Percentiles rank a stretch among this genome's conserved stretches.
Evolutionary conservation across 116 monocot genomes (phyloP).

Genomic region (Thalassia testudinum): DNA sequence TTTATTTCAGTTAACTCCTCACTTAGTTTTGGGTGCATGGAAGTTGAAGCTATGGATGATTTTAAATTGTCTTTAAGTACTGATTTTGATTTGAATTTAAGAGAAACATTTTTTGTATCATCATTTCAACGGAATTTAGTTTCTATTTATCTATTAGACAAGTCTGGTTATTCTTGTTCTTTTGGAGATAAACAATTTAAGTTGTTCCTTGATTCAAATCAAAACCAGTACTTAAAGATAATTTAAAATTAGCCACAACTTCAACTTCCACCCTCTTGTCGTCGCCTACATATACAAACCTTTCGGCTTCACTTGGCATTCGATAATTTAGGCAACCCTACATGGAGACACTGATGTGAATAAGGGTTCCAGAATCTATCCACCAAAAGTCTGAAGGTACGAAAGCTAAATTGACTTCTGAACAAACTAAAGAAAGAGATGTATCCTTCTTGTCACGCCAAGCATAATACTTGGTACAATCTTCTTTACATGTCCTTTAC

Average conservation of each 20-base stretch:
- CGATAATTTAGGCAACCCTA: too few species aligned
- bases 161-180: constrained; percentile 13
- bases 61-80: constrained; percentile 18
- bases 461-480: constrained; percentile 10
- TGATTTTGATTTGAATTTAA: constrained; percentile 11
- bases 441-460: constrained; percentile 10
- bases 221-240: constrained; percentile 12
- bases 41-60: constrained; percentile 6
- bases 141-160: constrained; percentile 15
- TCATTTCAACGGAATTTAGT: constrained; percentile 23
- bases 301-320: constrained; percentile 10
- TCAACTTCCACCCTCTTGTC: constrained; percentile 8
- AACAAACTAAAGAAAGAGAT: constrained; percentile 9
- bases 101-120: constrained; percentile 12
- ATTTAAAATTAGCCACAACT: constrained; percentile 10
- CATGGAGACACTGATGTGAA: too few species aligned
- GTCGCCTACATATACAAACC: constrained; percentile 13
- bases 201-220: constrained; percentile 10
- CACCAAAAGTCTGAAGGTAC: constrained; percentile 9
- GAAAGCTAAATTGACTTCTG: constrained; percentile 13
- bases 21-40: too few species aligned
- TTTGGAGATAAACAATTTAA: constrained; percentile 3
- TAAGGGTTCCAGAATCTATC: constrained; percentile 6
- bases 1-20: too few species aligned
- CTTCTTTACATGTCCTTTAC: constrained; percentile 10